Evolutionary conservation across 805 yeast genomes (phyloP).

Genomic region (Saturnispora galanensis): DNA sequence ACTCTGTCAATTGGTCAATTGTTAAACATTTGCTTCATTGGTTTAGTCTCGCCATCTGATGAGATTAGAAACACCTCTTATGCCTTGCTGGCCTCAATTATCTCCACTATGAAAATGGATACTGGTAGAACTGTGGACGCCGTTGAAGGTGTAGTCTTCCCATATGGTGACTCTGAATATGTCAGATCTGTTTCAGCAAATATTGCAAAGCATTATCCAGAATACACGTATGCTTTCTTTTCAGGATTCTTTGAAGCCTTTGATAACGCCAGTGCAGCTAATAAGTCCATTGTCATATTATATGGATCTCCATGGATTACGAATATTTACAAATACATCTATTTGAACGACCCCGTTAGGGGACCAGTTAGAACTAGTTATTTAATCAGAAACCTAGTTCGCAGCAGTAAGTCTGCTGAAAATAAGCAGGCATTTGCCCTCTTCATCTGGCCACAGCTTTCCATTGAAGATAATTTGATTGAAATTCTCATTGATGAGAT

Average conservation of each 20-base stretch:
- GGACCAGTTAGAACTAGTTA: slow-evolving; percentile 56
- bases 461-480: slow-evolving; percentile 50
- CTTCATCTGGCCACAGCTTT: slow-evolving; percentile 58
- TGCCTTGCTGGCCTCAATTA: slow-evolving; percentile 49
- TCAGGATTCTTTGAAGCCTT: slow-evolving; percentile 42
- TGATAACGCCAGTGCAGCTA: slow-evolving; percentile 29
- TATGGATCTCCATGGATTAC: slow-evolving; percentile 68
- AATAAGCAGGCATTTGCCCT: slow-evolving; percentile 46
- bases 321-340: slow-evolving; percentile 52
- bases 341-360: slow-evolving; percentile 39
- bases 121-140: slow-evolving; percentile 47
- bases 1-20: slow-evolving; percentile 40
- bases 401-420: slow-evolving; percentile 41
- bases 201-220: slow-evolving; percentile 49
- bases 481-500: slow-evolving; percentile 61
- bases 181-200: slow-evolving; percentile 45
- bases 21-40: slow-evolving; percentile 55
- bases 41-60: slow-evolving; percentile 49
- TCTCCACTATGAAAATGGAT: slow-evolving; percentile 48
- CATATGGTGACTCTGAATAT: slow-evolving; percentile 55
- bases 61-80: slow-evolving; percentile 57
- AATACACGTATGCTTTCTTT: slow-evolving; percentile 48
- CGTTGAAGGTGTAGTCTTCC: slow-evolving; percentile 55
- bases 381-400: slow-evolving; percentile 52
- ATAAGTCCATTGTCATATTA: slow-evolving; percentile 33